A percentile compares a stretch with the other conserved stretches of the same genome.
Evolutionary conservation across 306 rosid species (phyloP).

Genomic region (Dalbergia cultrata): DNA sequence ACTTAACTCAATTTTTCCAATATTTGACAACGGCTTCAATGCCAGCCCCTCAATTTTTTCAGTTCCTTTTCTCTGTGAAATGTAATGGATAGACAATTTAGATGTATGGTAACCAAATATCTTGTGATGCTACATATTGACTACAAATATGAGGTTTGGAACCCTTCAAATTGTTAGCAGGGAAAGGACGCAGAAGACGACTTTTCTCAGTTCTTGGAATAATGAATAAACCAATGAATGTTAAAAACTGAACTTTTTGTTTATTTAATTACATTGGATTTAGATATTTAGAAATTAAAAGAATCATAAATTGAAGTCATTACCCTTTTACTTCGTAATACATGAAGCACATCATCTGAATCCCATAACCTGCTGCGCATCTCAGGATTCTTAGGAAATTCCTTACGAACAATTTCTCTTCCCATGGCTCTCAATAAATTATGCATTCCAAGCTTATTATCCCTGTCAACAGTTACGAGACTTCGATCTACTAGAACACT

Average conservation of each 20-base stretch:
- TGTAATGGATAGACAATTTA: background rate
- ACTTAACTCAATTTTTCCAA: background rate
- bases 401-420: too few relatives aligned
- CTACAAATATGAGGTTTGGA: too few relatives aligned
- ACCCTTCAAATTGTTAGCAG: background rate
- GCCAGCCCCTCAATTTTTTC: constrained; percentile 8
- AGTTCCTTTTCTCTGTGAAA: constrained; percentile 21
- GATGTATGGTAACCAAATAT: background rate
- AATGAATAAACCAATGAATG: too few relatives aligned
- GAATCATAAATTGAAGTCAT: background rate
- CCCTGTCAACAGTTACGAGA: too few relatives aligned
- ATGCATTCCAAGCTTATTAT: too few relatives aligned
- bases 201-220: background rate
- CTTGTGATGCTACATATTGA: background rate
- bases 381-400: background rate
- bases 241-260: too few relatives aligned
- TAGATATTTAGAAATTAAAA: background rate
- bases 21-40: constrained; percentile 17
- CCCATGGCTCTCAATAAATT: too few relatives aligned
- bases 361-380: constrained; percentile 37
- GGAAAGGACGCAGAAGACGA: background rate
- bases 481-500: too few relatives aligned
- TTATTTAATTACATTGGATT: background rate
- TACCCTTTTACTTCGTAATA: background rate
- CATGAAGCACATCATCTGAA: constrained; percentile 10